phyloP scores from a whole-genome alignment of 2,329 filamentous ascomycete genomes.

The Beauveria varroae region DNA sequence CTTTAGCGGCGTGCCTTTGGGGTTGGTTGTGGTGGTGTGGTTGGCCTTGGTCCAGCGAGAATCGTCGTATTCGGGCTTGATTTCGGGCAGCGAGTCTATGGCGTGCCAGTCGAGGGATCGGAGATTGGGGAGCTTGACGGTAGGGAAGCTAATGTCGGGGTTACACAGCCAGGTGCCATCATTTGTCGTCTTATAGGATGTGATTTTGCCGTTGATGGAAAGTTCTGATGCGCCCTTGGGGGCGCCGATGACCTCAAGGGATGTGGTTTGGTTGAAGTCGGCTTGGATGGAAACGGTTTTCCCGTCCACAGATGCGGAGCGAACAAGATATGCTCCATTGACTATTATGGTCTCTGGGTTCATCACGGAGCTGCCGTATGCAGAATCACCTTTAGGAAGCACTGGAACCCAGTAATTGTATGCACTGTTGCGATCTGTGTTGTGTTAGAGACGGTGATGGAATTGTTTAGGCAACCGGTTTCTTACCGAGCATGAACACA shows the following conservation, averaged over 20 bases:
- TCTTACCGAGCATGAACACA: conserved; percentile 31
- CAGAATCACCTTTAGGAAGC: conserved; percentile 25
- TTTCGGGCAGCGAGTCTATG: conserved; percentile 64
- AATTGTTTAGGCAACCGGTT: too few relatives aligned
- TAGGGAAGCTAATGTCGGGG: conserved; percentile 46
- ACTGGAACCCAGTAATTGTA: conserved; percentile 65
- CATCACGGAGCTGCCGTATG: conserved; percentile 29
- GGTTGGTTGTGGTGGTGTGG: conserved; percentile 47
- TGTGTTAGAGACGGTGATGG: conserved; percentile 7
- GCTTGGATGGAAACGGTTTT: conserved; percentile 55
- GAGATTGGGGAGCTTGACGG: conserved; percentile 32
- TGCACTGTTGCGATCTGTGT: conserved; percentile 52
- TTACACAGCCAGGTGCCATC: conserved; percentile 41
- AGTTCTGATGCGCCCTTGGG: conserved; percentile 40
- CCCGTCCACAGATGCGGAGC: conserved; percentile 49
- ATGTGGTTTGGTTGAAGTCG: conserved; percentile 63
- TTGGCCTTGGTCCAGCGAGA: conserved; percentile 56
- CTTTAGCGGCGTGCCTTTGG: conserved; percentile 45
- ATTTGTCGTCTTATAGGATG: conserved; percentile 27
- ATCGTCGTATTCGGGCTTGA: conserved; percentile 59
- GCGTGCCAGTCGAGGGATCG: conserved; percentile 57
- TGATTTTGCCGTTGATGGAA: conserved; percentile 31
- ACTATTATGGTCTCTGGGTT: conserved; percentile 44
- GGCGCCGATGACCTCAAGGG: conserved; percentile 61
- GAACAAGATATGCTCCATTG: conserved; percentile 56